Evolutionary conservation across 129 eudicot species (phyloP).

Genomic region (Apium graveolens): DNA sequence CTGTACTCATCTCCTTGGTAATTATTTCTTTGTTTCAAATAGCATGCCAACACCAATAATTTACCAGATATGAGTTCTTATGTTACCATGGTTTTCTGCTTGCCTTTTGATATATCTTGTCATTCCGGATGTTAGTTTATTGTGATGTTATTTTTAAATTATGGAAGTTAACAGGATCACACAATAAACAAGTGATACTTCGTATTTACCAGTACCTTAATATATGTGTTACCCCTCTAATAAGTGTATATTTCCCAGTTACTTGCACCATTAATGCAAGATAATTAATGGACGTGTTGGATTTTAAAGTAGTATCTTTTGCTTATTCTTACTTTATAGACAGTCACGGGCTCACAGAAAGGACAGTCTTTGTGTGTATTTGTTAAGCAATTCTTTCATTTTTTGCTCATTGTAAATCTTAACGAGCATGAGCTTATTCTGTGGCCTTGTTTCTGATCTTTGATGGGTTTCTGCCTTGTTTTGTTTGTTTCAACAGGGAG

Average conservation of each 20-base stretch:
- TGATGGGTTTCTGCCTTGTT: background rate
- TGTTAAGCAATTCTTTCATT: background rate
- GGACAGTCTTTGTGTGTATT: background rate
- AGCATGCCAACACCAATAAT: background rate
- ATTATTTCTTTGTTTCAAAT: background rate
- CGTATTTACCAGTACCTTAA: background rate
- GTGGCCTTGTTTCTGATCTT: background rate
- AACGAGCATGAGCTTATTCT: background rate
- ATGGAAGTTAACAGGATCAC: background rate
- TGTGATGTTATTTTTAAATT: too few species aligned
- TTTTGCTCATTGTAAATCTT: background rate
- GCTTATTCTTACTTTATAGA: background rate
- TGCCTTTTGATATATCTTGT: background rate
- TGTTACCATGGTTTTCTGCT: background rate
- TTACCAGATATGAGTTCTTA: too few species aligned
- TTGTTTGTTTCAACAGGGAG: conserved; percentile 46
- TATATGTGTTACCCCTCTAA: background rate
- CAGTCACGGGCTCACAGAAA: background rate
- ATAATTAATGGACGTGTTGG: background rate
- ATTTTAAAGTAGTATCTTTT: background rate
- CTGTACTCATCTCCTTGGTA: background rate
- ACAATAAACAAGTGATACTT: background rate
- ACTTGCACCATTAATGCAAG: background rate
- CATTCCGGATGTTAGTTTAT: background rate
- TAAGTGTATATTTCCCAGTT: background rate